Conservation (phyloP, 1,284 basidiomycete species). For the Cutaneotrichosporon sp. region DNA sequence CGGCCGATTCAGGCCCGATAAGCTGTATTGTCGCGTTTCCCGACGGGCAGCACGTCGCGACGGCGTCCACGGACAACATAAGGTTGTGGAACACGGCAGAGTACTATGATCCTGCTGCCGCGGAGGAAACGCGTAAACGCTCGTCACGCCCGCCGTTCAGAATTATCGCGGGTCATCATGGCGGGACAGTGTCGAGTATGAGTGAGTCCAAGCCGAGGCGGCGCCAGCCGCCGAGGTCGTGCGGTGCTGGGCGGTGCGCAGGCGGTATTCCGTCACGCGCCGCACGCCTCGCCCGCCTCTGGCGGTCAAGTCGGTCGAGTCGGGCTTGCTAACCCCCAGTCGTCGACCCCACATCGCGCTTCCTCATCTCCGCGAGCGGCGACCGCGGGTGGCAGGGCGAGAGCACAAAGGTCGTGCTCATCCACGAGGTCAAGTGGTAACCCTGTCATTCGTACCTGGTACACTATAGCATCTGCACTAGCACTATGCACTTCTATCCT, state of each 20-base stretch:
- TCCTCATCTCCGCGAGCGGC: constrained; percentile 85
- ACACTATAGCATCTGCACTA: neutral
- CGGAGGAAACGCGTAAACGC: constrained; percentile 54
- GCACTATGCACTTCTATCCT: too few relatives aligned
- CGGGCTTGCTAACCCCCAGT: constrained; percentile 57
- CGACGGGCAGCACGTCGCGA: constrained; percentile 81
- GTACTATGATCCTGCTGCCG: constrained; percentile 54
- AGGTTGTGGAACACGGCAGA: constrained; percentile 88
- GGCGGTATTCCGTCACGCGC: too few relatives aligned
- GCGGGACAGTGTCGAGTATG: constrained; percentile 85
- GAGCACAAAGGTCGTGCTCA: constrained; percentile 77
- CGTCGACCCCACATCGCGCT: constrained; percentile 75
- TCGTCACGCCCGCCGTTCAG: constrained; percentile 66
- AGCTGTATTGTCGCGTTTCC: constrained; percentile 86
- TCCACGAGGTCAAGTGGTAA: constrained; percentile 72
- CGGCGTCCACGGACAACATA: constrained; percentile 88
- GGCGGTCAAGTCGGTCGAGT: too few relatives aligned
- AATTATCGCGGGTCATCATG: constrained; percentile 94
- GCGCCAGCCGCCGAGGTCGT: neutral
- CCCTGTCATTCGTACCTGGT: constrained; percentile 1
- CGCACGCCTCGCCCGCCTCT: too few relatives aligned
- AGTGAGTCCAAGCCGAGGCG: constrained; percentile 53
- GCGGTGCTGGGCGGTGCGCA: too few relatives aligned
- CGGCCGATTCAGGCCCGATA: constrained; percentile 81
- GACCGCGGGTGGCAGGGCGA: constrained; percentile 91